These are phyloP conservation scores for Exophiala phaeomuriformis DNA, from an alignment of 2,329 filamentous ascomycete species.

Conservation along the genomic window DNA sequence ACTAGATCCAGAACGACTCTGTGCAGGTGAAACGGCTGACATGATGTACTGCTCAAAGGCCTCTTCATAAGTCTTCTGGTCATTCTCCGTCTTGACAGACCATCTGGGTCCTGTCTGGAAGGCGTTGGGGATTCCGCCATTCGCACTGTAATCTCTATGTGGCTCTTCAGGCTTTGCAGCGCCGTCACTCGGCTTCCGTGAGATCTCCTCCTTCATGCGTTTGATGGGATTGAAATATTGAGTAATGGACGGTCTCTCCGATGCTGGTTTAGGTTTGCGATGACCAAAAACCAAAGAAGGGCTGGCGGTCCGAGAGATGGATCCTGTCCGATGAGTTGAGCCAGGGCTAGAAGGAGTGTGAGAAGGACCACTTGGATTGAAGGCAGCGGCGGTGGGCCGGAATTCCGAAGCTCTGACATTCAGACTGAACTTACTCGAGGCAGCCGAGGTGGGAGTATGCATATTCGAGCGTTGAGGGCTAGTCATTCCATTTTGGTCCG, in stretches of 20 bases:
- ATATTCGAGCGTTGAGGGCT: conserved; percentile 39
- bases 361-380: conserved; percentile 59
- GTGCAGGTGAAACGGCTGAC: conserved; percentile 61
- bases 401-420: conserved; percentile 63
- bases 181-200: conserved; percentile 31
- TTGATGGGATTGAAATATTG: conserved; percentile 58
- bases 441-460: conserved; percentile 48
- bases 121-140: conserved; percentile 74
- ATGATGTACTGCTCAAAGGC: conserved; percentile 64
- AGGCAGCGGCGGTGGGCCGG: conserved; percentile 72
- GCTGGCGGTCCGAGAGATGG: conserved; percentile 42
- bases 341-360: conserved; percentile 67
- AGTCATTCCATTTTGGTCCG: conserved; percentile 40
- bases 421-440: conserved; percentile 48
- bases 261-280: conserved; percentile 61
- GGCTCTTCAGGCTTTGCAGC: conserved; percentile 35
- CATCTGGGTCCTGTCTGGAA: conserved; percentile 82
- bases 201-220: conserved; percentile 60
- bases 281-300: conserved; percentile 55
- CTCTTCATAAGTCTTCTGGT: conserved; percentile 70
- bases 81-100: conserved; percentile 62
- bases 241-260: conserved; percentile 48
- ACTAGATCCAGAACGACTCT: conserved; percentile 51
- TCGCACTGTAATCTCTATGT: conserved; percentile 60
- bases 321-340: conserved; percentile 49